Base-by-base conservation (phyloP, 257 asterid genomes). In the Nicotiana sylvestris region DNA sequence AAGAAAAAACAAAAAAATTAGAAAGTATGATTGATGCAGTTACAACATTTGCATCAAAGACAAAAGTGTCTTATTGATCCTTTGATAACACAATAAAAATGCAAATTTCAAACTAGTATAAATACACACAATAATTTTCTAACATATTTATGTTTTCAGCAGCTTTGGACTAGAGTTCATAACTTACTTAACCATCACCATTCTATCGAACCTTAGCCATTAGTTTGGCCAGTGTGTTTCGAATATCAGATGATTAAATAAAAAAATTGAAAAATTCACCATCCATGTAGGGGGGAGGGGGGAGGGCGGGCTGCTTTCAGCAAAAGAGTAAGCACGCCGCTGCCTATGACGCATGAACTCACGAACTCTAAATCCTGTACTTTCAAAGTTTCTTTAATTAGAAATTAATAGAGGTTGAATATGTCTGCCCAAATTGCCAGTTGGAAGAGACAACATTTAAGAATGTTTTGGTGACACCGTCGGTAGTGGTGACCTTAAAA, bases 401-500 rank as follows among this genome's bases (percentile, higher is more conserved):
- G 84, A 96, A 96, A 27, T 96, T 97, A 74, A 82, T 1, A 3
- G 53, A 53, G 86, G 89, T 92, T 0, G 92, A 78, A 56, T 79
- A 96, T 1, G 98, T 96, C 81, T 89, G 91, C 1, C 99, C 99
- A 13, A 94, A 96, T 0, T 33, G 87, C 99, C 99, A 96, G 61
- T 88, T 89, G 0, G 97, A 86, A 6, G 99, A 92, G 18, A 51
- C 91, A 9, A 87, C 81, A 66, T 93, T 78, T 1, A 32, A 17
- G 90, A 94, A 94, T 9, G 87, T 88, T 72, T 86, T 92, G 58
- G 96, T 89, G 3, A 85, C 84, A 58, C 98, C 99, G 84, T 96
- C 99, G 0, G 87, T 83, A 0, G 97, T 88, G 0, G 98, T 96
- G 82, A 96, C 90, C 87, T 76, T 87, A 82, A 96, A 94, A 16